Conservation (phyloP, 768 basidiomycete genomes). For the Harrya chromipes region DNA sequence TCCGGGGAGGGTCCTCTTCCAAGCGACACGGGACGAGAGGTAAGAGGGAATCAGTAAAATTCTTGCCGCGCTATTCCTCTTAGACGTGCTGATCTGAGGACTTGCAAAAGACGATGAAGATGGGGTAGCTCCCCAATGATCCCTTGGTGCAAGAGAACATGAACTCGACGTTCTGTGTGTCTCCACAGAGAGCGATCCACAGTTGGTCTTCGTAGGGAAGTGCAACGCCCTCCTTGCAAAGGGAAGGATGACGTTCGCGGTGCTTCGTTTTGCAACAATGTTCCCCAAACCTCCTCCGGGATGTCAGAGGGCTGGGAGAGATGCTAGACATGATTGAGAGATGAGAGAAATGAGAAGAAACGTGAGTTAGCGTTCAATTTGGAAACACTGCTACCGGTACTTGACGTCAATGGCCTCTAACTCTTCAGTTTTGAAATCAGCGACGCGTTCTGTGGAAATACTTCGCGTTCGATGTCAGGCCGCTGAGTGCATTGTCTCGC, state of each 20-base stretch:
- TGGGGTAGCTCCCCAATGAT: slow-evolving; percentile 58
- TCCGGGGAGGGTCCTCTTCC: too few relatives aligned
- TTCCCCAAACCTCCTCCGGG: slow-evolving; percentile 25
- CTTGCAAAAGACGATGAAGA: slow-evolving; percentile 35
- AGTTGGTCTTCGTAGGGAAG: slow-evolving; percentile 9
- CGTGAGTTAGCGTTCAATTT: too few relatives aligned
- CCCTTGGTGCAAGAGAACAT: slow-evolving; percentile 57
- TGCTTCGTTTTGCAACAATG: slow-evolving; percentile 27
- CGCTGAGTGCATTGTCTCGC: too few relatives aligned
- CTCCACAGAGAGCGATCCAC: slow-evolving; percentile 33
- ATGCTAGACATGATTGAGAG: slow-evolving; percentile 14
- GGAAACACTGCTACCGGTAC: too few relatives aligned
- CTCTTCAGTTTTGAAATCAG: too few relatives aligned
- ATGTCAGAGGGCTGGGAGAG: slow-evolving; percentile 15
- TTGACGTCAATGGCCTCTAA: too few relatives aligned
- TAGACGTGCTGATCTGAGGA: slow-evolving; percentile 10
- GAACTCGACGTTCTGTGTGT: slow-evolving; percentile 27
- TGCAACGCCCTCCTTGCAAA: slow-evolving; percentile 33
- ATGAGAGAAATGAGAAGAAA: not conserved
- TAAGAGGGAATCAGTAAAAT: too few relatives aligned
- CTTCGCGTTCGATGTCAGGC: too few relatives aligned
- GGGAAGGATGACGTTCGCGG: slow-evolving; percentile 40
- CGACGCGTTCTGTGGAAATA: too few relatives aligned
- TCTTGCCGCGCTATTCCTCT: slow-evolving; percentile 9
- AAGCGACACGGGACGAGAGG: too few relatives aligned